These are phyloP conservation scores for Neopestalotiopsis clavispora DNA, from an alignment of 2,329 filamentous ascomycete genomes.

Conservation along the genomic window DNA sequence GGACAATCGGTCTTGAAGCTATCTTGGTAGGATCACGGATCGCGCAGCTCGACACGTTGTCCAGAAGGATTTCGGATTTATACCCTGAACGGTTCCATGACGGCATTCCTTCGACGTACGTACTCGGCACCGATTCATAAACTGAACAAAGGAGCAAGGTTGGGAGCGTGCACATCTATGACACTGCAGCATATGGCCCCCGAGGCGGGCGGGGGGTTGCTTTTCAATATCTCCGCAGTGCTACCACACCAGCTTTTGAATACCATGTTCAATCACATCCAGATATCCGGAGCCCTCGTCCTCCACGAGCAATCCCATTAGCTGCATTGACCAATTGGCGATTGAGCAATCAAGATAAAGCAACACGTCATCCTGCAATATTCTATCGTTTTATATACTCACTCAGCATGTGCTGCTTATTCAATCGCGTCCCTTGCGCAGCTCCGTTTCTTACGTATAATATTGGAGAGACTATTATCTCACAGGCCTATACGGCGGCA, in stretches of 20 bases:
- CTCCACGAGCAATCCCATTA: not conserved
- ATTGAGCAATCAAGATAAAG: constrained; percentile 2
- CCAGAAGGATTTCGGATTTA: not conserved
- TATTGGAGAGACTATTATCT: not conserved
- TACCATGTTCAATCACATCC: constrained; percentile 3
- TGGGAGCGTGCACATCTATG: not conserved
- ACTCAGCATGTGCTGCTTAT: not conserved
- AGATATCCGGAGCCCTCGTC: constrained; percentile 4
- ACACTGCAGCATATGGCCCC: not conserved
- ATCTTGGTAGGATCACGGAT: not conserved
- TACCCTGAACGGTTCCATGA: not conserved
- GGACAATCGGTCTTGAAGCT: not conserved
- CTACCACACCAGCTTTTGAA: not conserved
- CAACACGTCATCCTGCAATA: constrained; percentile 11
- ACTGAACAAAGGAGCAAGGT: not conserved
- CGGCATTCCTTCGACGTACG: not conserved
- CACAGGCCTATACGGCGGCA: not conserved
- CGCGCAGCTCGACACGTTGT: not conserved
- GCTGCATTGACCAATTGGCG: not conserved
- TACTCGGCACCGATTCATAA: not conserved
- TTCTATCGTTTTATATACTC: not conserved
- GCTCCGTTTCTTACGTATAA: not conserved
- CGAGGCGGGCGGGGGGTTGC: not conserved
- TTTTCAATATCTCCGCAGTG: constrained; percentile 12
- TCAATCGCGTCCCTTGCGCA: not conserved